phyloP scores from a whole-genome alignment of 1,284 basidiomycete species.

The Apiotrichum domesticum region DNA sequence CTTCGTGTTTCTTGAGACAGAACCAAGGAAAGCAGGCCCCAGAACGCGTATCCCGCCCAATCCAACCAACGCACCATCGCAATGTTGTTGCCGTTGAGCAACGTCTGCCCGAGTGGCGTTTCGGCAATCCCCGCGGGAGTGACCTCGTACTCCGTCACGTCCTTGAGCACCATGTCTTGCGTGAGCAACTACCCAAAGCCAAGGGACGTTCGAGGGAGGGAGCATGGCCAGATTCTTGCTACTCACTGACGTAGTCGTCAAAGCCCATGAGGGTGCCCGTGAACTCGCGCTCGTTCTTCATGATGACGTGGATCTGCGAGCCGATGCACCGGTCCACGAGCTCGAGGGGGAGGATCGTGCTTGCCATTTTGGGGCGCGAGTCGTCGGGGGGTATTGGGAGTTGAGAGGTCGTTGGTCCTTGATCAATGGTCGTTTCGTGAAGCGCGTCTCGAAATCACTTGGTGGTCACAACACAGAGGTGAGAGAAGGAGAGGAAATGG shows the following conservation, averaged over 20 bases:
- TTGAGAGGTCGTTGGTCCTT: neutral
- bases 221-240: neutral
- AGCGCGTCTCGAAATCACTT: no score
- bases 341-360: conserved; percentile 63
- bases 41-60: neutral
- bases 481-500: no score
- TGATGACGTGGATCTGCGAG: conserved; percentile 90
- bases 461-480: no score
- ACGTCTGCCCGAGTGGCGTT: conserved; percentile 79
- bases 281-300: conserved; percentile 94
- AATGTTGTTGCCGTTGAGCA: conserved; percentile 96
- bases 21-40: no score
- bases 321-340: conserved; percentile 93
- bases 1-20: no score
- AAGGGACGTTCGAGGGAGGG: no score
- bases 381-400: neutral
- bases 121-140: conserved; percentile 75
- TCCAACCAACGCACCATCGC: conserved; percentile 65
- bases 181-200: neutral
- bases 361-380: conserved; percentile 51
- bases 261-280: conserved; percentile 94
- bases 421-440: neutral
- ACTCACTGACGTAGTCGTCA: conserved; percentile 99
- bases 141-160: conserved; percentile 90
- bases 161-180: conserved; percentile 94